Evolutionary conservation across 177 flowering plant species (phyloP), one percentile per base, ranked within the genome.

Genomic region (Telopea speciosissima): DNA sequence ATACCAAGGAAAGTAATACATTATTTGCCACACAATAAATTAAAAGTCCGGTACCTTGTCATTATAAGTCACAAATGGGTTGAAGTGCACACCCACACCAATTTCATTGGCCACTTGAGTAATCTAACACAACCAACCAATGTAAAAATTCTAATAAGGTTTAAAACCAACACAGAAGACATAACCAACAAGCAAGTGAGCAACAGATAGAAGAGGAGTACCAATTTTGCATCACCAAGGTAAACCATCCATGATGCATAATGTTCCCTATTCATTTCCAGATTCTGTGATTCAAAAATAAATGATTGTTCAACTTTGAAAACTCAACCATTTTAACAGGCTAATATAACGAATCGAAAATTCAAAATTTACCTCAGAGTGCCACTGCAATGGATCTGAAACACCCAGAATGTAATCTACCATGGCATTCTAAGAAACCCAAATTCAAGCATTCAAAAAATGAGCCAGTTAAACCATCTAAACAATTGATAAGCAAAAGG

Each of bases 71-170:
- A 92, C 95, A 77, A 78, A 94, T 17, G 98, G 96, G 73, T 94
- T 94, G 81, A 92, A 94, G 80, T 92, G 97, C 28, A 94, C 96
- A 61, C 97, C 96, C 14, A 88, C 95, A 49, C 98, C 98, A 67
- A 94, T 82, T 28, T 77, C 24, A 75, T 90, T 92, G 3, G 98
- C 94, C 70, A 90, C 83, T 72, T 63, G 68, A 58, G 90, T 90
- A 67, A 89, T 82, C 97, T 93, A 73, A 76, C 26, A 78, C 23
- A 79, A 63, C 42, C 59, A 21, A 70, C 28, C 24, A 78, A 67
- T 8, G 62, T 22, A 66, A 3, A 25, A 64, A 58, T 21, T n/a
- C 24, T 24, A 40, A 66, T 17, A 61, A 68, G 14, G 5, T 4
- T 59, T 64, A 66, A 3, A 14, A 23, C 11, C 25, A 69, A 63